Conservation (phyloP, 169 alveolate species). For the Plasmodium sp. region DNA sequence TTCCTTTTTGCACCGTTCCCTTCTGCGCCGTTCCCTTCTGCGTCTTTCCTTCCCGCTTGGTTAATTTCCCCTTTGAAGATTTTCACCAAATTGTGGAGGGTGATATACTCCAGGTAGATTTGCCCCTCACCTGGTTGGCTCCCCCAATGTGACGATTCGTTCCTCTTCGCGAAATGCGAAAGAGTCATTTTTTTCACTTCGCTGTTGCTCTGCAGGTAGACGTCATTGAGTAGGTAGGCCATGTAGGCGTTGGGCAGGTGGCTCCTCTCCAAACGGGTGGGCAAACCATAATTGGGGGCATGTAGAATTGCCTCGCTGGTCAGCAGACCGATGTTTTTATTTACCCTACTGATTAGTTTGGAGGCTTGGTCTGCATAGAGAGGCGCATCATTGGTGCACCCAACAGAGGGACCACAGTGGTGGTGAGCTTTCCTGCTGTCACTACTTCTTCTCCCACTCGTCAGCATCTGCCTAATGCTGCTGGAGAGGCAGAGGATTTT, state of each 20-base stretch:
- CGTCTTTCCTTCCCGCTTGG: neutral
- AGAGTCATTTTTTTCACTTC: conserved; percentile 8
- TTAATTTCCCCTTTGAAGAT: conserved; percentile 52
- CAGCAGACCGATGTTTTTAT: conserved; percentile 16
- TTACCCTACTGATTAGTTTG: conserved; percentile 17
- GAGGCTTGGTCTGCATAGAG: neutral
- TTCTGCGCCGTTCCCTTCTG: neutral
- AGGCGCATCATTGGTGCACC: neutral
- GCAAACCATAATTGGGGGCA: conserved; percentile 2
- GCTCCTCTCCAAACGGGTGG: neutral
- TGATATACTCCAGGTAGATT: conserved; percentile 60
- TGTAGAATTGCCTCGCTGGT: conserved; percentile 21
- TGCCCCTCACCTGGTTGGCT: neutral
- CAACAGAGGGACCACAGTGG: neutral
- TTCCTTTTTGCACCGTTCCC: neutral
- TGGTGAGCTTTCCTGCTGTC: neutral
- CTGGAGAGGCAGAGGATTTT: conserved; percentile 35
- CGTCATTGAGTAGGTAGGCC: conserved; percentile 55
- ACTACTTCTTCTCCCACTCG: neutral
- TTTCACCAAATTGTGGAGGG: conserved; percentile 54
- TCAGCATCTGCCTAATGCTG: conserved; percentile 55
- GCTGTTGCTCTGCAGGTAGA: conserved; percentile 49
- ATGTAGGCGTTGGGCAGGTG: neutral
- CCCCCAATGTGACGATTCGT: neutral
- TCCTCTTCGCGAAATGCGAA: conserved; percentile 31